phyloP scores from a whole-genome alignment of 495 filamentous ascomycete genomes.

The Daldinia decipiens region DNA sequence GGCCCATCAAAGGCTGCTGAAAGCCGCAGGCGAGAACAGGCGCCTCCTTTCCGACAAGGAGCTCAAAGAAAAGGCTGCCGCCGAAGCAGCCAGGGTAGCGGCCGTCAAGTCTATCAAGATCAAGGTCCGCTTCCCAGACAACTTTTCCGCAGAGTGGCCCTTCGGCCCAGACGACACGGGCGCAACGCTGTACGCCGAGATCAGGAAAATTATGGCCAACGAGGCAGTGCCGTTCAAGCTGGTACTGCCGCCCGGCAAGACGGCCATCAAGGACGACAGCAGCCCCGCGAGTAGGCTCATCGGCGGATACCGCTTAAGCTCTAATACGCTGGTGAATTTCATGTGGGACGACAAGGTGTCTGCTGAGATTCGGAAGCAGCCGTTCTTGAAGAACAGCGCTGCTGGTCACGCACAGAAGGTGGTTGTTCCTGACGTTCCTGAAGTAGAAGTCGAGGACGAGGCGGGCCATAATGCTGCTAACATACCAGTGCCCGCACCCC shows the following conservation, averaged over 20 bases:
- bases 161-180: constrained; percentile 73
- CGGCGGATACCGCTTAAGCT: constrained; percentile 72
- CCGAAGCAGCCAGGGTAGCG: constrained; percentile 68
- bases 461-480: constrained; percentile 42
- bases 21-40: constrained; percentile 69
- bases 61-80: constrained; percentile 65
- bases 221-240: constrained; percentile 61
- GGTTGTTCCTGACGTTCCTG: constrained; percentile 55
- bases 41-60: constrained; percentile 76
- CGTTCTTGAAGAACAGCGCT: constrained; percentile 74
- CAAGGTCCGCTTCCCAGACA: constrained; percentile 88
- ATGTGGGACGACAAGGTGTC: constrained; percentile 72
- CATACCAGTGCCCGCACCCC: constrained; percentile 50
- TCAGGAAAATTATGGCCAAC: constrained; percentile 62
- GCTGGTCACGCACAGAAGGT: constrained; percentile 73
- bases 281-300: constrained; percentile 68
- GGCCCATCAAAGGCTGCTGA: constrained; percentile 78
- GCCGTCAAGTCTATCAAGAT: constrained; percentile 75
- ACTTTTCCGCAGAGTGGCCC: constrained; percentile 72
- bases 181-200: constrained; percentile 72
- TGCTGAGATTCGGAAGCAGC: constrained; percentile 56
- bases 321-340: constrained; percentile 79
- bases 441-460: constrained; percentile 57
- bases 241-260: constrained; percentile 51
- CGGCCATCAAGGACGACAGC: constrained; percentile 49